Evolutionary conservation across 2,329 filamentous ascomycete species (phyloP).

Genomic region (Colletotrichum paranaense): DNA sequence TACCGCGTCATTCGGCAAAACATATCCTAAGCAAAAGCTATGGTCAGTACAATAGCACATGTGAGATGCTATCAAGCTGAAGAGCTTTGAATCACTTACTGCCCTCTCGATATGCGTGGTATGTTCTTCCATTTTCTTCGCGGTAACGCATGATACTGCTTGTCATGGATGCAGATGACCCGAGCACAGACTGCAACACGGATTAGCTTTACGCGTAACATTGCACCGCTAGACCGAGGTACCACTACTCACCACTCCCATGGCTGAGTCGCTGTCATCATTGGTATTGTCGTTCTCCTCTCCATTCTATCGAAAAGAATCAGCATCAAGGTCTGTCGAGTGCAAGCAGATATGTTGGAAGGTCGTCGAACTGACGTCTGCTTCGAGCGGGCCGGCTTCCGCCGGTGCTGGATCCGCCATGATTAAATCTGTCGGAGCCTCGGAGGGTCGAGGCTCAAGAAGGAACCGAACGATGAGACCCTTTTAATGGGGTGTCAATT

Average conservation of each 20-base stretch:
- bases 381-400: background rate
- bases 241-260: background rate
- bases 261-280: constrained; percentile 5
- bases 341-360: background rate
- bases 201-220: background rate
- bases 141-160: constrained; percentile 52
- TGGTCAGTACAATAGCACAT: background rate
- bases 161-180: constrained; percentile 45
- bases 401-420: constrained; percentile 10
- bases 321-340: background rate
- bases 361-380: background rate
- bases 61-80: background rate
- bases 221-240: background rate
- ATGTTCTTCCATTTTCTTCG: constrained; percentile 53
- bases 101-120: constrained; percentile 48
- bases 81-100: constrained; percentile 3
- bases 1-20: constrained; percentile 42
- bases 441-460: background rate
- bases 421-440: background rate
- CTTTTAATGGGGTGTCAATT: background rate
- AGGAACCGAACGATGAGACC: background rate
- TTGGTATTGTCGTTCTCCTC: background rate
- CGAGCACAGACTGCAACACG: constrained; percentile 21
- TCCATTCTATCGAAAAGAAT: background rate
- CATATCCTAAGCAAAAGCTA: constrained; percentile 36